These are phyloP conservation scores for Celoporthe dispersa DNA, from an alignment of 2,329 filamentous ascomycete genomes.

Conservation along the genomic window DNA sequence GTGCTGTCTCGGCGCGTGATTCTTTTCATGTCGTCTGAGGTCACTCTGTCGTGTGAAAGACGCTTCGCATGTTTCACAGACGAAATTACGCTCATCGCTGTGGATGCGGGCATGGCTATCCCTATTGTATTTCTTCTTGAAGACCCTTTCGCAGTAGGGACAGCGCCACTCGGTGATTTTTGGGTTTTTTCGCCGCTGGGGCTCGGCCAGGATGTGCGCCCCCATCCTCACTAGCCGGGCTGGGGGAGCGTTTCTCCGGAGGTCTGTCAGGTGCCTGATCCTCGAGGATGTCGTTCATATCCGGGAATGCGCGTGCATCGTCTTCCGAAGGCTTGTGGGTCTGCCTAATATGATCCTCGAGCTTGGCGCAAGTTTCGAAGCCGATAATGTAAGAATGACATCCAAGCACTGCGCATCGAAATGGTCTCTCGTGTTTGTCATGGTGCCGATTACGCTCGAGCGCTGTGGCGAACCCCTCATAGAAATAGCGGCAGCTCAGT, in stretches of 20 bases:
- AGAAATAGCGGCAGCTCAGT: conserved; percentile 46
- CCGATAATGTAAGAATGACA: not conserved
- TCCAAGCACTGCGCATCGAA: conserved; percentile 36
- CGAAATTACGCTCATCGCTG: not conserved
- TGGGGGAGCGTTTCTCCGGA: not conserved
- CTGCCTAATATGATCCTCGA: not conserved
- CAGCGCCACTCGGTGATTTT: not conserved
- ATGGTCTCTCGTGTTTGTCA: conserved; percentile 42
- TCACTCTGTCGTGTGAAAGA: conserved; percentile 10
- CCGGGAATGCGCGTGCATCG: not conserved
- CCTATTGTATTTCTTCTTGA: conserved; percentile 16
- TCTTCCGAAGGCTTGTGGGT: not conserved
- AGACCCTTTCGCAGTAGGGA: conserved; percentile 5
- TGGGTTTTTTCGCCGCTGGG: not conserved
- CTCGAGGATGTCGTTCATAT: not conserved
- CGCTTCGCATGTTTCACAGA: not conserved
- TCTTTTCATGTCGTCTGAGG: conserved; percentile 36
- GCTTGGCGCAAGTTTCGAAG: not conserved
- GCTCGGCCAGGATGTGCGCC: no score
- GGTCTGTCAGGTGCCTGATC: not conserved
- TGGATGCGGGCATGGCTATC: conserved; percentile 3
- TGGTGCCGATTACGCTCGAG: conserved; percentile 41
- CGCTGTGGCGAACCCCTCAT: conserved; percentile 43
- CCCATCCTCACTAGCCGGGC: not conserved
- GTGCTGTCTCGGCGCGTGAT: conserved; percentile 19